Percentiles rank a stretch among this genome's conserved stretches.
These are phyloP conservation scores for Beauveria varroae DNA, from an alignment of 2,329 filamentous ascomycete genomes.

Conservation along the genomic window DNA sequence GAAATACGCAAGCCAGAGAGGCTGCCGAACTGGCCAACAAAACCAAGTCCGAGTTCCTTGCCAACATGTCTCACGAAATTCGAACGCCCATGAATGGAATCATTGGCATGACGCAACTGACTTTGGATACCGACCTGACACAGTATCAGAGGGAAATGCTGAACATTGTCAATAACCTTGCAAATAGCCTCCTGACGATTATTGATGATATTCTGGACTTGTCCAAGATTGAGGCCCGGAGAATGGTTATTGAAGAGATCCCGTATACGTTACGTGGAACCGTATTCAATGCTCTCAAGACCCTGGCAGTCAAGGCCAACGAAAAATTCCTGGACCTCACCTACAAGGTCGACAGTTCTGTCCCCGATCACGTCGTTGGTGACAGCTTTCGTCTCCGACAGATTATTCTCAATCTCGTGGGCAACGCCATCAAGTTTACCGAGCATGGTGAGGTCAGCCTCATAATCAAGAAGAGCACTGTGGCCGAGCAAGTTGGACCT, in stretches of 20 bases:
- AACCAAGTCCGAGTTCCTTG: slow-evolving; percentile 96
- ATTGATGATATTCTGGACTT: slow-evolving; percentile 78
- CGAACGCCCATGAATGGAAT: slow-evolving; percentile 96
- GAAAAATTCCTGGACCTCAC: slow-evolving; percentile 90
- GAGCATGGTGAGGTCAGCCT: slow-evolving; percentile 94
- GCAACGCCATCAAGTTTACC: slow-evolving; percentile 98
- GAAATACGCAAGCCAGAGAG: slow-evolving; percentile 91
- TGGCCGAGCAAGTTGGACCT: slow-evolving; percentile 54
- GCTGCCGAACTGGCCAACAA: slow-evolving; percentile 95
- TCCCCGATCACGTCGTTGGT: slow-evolving; percentile 91
- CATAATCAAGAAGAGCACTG: slow-evolving; percentile 65
- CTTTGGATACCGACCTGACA: slow-evolving; percentile 88
- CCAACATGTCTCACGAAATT: slow-evolving; percentile 99
- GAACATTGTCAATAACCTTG: slow-evolving; percentile 94
- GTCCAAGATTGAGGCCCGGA: slow-evolving; percentile 83
- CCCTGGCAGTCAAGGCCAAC: slow-evolving; percentile 92
- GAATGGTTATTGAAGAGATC: slow-evolving; percentile 98
- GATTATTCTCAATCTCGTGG: slow-evolving; percentile 93
- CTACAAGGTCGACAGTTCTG: slow-evolving; percentile 86
- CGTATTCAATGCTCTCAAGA: slow-evolving; percentile 96
- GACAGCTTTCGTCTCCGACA: slow-evolving; percentile 95
- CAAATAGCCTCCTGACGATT: slow-evolving; percentile 92
- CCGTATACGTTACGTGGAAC: slow-evolving; percentile 90
- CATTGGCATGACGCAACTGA: slow-evolving; percentile 96
- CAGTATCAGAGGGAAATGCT: slow-evolving; percentile 97